A percentile compares a stretch with the other conserved stretches of the same genome.
Conservation (phyloP, 306 rosid genomes). For the Trifolium dubium region DNA sequence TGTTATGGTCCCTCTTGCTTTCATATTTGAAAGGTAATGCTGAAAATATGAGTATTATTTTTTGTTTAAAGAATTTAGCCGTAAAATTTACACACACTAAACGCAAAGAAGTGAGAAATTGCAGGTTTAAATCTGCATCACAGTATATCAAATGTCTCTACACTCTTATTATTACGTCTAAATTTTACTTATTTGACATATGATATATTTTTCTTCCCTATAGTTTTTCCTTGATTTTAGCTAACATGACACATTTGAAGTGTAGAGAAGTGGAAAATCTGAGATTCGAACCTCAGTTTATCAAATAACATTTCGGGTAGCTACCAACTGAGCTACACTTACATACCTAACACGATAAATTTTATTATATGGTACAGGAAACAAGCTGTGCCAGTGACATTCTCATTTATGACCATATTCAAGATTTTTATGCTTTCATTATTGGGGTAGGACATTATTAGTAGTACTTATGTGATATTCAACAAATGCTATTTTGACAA, state of each 20-base stretch:
- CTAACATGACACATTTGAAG: background rate
- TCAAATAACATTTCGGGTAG: too few species aligned
- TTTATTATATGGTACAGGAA: conserved; percentile 43
- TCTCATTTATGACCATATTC: conserved; percentile 51
- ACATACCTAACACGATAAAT: background rate
- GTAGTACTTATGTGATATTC: background rate
- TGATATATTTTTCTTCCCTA: background rate
- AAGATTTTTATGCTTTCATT: conserved; percentile 62
- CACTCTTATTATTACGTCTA: too few species aligned
- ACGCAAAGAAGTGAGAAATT: too few species aligned
- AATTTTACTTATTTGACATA: too few species aligned
- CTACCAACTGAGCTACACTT: too few species aligned
- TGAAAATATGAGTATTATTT: background rate
- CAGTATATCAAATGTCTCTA: too few species aligned
- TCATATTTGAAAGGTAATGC: conserved; percentile 53
- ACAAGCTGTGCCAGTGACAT: conserved; percentile 41
- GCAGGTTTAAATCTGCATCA: too few species aligned
- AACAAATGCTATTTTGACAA: conserved; percentile 4
- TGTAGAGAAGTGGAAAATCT: too few species aligned
- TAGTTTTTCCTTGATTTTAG: background rate
- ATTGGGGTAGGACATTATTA: conserved; percentile 48
- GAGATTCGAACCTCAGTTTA: too few species aligned
- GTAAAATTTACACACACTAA: too few species aligned
- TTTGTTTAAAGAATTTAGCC: background rate
- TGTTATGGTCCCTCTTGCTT: conserved; percentile 52